Base-by-base conservation (phyloP, 306 rosid species). In the Canavalia gladiata region DNA sequence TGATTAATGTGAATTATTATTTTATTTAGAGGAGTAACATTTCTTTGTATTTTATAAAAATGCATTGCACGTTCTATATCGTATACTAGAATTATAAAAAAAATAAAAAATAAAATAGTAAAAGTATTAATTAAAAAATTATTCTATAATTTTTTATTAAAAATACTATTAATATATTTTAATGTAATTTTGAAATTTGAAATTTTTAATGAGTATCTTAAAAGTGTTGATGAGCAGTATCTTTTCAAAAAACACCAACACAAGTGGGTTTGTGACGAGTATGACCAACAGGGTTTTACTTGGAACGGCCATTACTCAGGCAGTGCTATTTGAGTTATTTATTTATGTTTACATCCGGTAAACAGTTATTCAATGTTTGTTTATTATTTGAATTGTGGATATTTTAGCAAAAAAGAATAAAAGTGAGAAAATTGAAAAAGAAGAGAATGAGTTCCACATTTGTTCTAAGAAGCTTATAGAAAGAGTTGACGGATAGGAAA, bases 401-500 rank as follows among this genome's bases (percentile, higher is more conserved):
- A 59, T 54, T 72, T 63, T 62, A 12, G 47, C 6, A 0, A 13
- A 42, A 29, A 2, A 2, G 0, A 11, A 0, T 6, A 47, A 34
- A 0, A 7, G 0, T 28, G 0, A 41, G 2, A 33, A 8, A 52
- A 72, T 0, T 6, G 4, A 34, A 43, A 43, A 54, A 4, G 25
- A 47, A 68, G 37, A 65, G 42, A 64, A 54, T 45, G 76, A 77
- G 63, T 81, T 75, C 13, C 77, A 64, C 77, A 58, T 68, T 76
- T 80, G 0, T 78, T 84, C 7, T 45, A 70, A 82, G 84, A 30
- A 37, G 8, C 45, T 72, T 72, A 81, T 52, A 68, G 74, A 64
- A 75, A 81, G 71, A 75, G 74, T 56, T 86, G 82, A 86, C 75
- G 83, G 87, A 88, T 76, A 76, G 87, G 83, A 79, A 86, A 83